Base-by-base conservation (phyloP, 2,329 filamentous ascomycete genomes). In the Pseudopithomyces maydicus region DNA sequence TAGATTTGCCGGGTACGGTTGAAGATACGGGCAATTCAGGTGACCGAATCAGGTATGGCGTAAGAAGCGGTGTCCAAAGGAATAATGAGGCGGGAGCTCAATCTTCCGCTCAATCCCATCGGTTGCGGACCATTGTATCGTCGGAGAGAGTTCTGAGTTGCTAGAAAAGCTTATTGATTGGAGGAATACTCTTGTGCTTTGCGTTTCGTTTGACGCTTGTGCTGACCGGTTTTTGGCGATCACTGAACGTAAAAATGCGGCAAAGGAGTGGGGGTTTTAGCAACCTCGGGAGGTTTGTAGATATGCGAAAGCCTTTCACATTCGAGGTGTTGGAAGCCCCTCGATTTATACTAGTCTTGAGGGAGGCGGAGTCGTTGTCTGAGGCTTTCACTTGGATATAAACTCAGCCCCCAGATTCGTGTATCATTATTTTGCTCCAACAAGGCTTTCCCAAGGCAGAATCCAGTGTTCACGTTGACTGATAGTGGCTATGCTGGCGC, bases 191-290 rank as follows among this genome's bases (percentile, higher is more conserved):
- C 23, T 32, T 50, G 36, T 41, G n/a, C 15, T 42, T 22, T 20
- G 20, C 14, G 42, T 44, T 29, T n/a, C 14, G 42, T 23, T 22
- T 12, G 42, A 22, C 20, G 20, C 42, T 29, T 29, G 22, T 12
- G 11, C 33, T 50, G 47, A 50, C 47, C 47, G 47, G 47, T 50
- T 50, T 41, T 50, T 19, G 47, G n/a, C 23, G 47, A 50, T 50
- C 47, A 22, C 23, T 15, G 23, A 42, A 38, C 36, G 35, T 50
- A n/a, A 15, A 32, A 32, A 19, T 20, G 22, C 8, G 36, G 47
- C 35, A 15, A 39, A 19, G 7, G 19, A 22, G 26, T 20, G 6
- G 20, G 32, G n/a, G 10, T 11, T 2, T 19, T 20, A 23, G 17
- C 20, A 32, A 7, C 22, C 4, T 32, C 17, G 22, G n/a, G 17